Evolutionary conservation across 129 eudicot species (phyloP).

Genomic region (Artemisia annua): DNA sequence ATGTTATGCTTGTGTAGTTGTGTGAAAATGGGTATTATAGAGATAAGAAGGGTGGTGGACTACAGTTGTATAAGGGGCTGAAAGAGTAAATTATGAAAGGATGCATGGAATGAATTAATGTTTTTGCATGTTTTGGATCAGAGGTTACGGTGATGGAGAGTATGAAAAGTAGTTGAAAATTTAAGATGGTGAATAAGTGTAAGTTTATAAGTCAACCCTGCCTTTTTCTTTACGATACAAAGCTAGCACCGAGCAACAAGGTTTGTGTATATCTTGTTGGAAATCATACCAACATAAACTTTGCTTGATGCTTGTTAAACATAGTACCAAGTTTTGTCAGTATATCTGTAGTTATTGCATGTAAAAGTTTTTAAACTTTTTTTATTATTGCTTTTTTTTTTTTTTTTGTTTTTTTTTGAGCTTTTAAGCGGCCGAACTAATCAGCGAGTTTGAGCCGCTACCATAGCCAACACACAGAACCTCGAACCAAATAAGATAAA

Average conservation of each 20-base stretch:
- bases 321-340: no score
- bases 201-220: constrained; percentile 23
- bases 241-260: not conserved
- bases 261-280: not conserved
- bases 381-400: no score
- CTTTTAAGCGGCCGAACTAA: no score
- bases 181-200: constrained; percentile 19
- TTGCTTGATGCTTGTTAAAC: no score
- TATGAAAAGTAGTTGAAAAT: constrained; percentile 35
- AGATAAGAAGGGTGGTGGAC: constrained; percentile 30
- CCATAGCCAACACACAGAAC: no score
- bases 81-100: not conserved
- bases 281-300: no score
- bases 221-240: constrained; percentile 22
- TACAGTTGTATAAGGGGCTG: constrained; percentile 24
- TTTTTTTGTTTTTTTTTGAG: no score
- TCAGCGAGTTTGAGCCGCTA: no score
- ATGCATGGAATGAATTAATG: constrained; percentile 3
- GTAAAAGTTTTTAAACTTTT: no score
- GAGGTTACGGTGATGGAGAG: constrained; percentile 44
- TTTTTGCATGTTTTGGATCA: constrained; percentile 34
- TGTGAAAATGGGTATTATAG: constrained; percentile 36
- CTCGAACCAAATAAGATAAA: no score
- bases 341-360: no score
- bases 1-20: constrained; percentile 20